Conservation (phyloP, 306 rosid genomes). For the Begonia loranthoides region DNA sequence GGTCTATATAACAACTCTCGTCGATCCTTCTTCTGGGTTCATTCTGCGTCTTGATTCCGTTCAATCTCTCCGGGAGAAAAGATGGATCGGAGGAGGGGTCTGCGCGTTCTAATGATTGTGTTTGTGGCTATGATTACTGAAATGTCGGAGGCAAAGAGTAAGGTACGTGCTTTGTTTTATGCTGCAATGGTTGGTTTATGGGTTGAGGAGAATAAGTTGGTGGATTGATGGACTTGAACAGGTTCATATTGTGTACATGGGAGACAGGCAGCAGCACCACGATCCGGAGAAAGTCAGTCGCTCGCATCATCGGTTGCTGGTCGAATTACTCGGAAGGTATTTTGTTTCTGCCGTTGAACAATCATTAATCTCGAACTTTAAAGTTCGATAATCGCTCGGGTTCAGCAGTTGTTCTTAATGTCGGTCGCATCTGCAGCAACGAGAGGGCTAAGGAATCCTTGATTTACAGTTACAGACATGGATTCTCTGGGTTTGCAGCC, state of each 20-base stretch:
- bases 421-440: constrained; percentile 6
- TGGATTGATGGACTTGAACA: constrained; percentile 2
- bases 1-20: too few species aligned
- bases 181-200: too few species aligned
- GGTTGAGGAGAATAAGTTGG: background rate
- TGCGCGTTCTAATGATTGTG: too few species aligned
- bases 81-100: too few species aligned
- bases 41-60: too few species aligned
- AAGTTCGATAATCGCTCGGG: background rate
- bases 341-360: background rate
- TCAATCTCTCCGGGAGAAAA: too few species aligned
- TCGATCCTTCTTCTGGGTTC: too few species aligned
- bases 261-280: constrained; percentile 20
- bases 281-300: constrained; percentile 22
- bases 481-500: constrained; percentile 31
- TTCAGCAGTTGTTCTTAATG: background rate
- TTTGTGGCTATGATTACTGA: background rate
- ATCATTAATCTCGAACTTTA: too few species aligned
- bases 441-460: constrained; percentile 17
- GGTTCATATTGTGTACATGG: constrained; percentile 38
- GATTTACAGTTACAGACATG: constrained; percentile 26
- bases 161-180: background rate
- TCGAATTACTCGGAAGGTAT: constrained; percentile 20
- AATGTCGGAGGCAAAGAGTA: background rate
- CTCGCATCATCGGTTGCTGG: constrained; percentile 29